These are phyloP conservation scores for Talaromyces islandicus DNA, from an alignment of 2,329 filamentous ascomycete species.

Conservation along the genomic window DNA sequence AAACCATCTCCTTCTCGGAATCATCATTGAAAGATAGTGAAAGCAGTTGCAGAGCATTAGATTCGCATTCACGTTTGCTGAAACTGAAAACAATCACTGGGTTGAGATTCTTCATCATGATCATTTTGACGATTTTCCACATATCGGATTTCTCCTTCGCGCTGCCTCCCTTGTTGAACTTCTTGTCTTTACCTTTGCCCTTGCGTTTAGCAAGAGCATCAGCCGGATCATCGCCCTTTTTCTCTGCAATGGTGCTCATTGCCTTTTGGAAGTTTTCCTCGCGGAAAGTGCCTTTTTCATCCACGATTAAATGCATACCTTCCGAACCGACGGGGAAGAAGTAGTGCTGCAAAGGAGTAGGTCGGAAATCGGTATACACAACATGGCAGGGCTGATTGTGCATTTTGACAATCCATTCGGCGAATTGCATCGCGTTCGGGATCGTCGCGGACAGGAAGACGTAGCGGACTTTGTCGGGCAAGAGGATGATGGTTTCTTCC, in stretches of 20 bases:
- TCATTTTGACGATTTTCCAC: conserved; percentile 97
- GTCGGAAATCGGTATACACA: conserved; percentile 97
- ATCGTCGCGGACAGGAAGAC: conserved; percentile 98
- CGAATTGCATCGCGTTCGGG: conserved; percentile 97
- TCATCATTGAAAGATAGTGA: conserved; percentile 91
- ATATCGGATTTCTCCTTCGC: conserved; percentile 71
- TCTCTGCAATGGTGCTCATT: conserved; percentile 83
- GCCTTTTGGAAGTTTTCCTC: conserved; percentile 97
- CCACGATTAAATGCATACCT: conserved; percentile 88
- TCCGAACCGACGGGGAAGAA: conserved; percentile 91
- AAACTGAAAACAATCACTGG: conserved; percentile 99
- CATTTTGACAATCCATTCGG: conserved; percentile 98
- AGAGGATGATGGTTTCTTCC: conserved; percentile 97
- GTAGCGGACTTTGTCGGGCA: conserved; percentile 97
- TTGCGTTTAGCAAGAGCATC: conserved; percentile 75
- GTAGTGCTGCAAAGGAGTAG: conserved; percentile 94
- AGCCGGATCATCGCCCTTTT: conserved; percentile 75
- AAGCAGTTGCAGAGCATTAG: conserved; percentile 79
- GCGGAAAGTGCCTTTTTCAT: conserved; percentile 92
- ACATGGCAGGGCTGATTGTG: conserved; percentile 97
- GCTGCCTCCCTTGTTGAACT: conserved; percentile 72
- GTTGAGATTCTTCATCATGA: conserved; percentile 95
- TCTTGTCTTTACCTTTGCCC: conserved; percentile 88
- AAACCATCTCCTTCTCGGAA: conserved; percentile 89
- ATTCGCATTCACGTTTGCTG: conserved; percentile 94